Base-by-base conservation (phyloP, 495 filamentous ascomycete genomes). In the Evansstolkia leycettana region DNA sequence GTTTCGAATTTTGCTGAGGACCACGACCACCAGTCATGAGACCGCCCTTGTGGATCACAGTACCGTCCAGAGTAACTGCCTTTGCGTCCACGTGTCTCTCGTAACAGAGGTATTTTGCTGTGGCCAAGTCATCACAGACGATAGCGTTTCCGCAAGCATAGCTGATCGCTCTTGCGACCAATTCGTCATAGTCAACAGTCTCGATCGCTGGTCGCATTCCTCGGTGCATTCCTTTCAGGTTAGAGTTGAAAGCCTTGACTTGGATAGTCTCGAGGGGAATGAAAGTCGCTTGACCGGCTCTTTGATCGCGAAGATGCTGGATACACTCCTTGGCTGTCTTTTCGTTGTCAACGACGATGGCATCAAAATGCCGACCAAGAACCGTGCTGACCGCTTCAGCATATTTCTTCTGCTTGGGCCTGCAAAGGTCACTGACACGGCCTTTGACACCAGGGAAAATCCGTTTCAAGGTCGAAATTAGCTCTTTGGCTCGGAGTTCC, bases 221-320 rank as follows among this genome's bases (percentile, higher is more conserved):
- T 10, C 80, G 76, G 35, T 86, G 71, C 54, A 94, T 80, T 28
- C 87, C 83, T 60, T 95, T 95, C 28, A 96, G 57, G 43, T 82
- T 88, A 9, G 85, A 84, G 50, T 92, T 90, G 37, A 85, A 70
- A 7, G 82, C 75, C 48, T 80, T 85, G 48, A 93, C 84, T 45
- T 95, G 90, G 49, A 99, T 94, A 16, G 93, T 94, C 60, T 99
- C 90, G 9, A 96, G 70, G 0, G 90, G 90, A 37, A 96, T 81
- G 56, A 96, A 96, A 1, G 83, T 95, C 37, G 86, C 78, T 41
- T 85, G 83, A 16, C 82, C 77, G 14, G 78, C 73, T 23, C 81
- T 76, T 50, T 95, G 86, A 36, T 94, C 87, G 39, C 85, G 84
- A 31, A 96, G 72, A 55, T 92, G 90, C 47, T 93, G 79, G 28